A percentile compares a stretch with the other conserved stretches of the same genome.
These are phyloP conservation scores for Laburnicola sp. DNA, from an alignment of 2,329 filamentous ascomycete species.

Conservation along the genomic window DNA sequence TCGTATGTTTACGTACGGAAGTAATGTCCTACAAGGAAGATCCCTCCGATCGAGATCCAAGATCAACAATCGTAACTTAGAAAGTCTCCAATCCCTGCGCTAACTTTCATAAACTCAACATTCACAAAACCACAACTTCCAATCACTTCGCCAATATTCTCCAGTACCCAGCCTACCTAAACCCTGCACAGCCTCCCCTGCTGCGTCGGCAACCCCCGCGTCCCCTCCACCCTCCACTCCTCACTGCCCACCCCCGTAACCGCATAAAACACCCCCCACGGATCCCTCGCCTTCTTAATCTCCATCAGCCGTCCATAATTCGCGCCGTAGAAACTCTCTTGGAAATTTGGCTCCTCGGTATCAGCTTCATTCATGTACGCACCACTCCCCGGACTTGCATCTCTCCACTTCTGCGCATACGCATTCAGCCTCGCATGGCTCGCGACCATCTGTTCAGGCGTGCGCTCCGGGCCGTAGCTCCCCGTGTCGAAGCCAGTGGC, in stretches of 20 bases:
- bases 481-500: slow-evolving; percentile 30
- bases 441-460: slow-evolving; percentile 28
- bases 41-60: too few relatives aligned
- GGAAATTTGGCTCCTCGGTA: slow-evolving; percentile 46
- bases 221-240: slow-evolving; percentile 35
- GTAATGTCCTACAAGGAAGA: too few relatives aligned
- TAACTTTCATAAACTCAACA: too few relatives aligned
- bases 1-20: too few relatives aligned
- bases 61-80: too few relatives aligned
- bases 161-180: too few relatives aligned
- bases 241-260: slow-evolving; percentile 38
- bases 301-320: slow-evolving; percentile 32
- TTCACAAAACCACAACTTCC: too few relatives aligned
- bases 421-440: slow-evolving; percentile 19
- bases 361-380: slow-evolving; percentile 48
- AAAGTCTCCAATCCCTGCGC: too few relatives aligned
- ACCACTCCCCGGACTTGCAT: slow-evolving; percentile 31
- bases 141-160: too few relatives aligned
- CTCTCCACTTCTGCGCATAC: slow-evolving; percentile 30
- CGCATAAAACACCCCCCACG: slow-evolving; percentile 39
- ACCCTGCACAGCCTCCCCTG: slow-evolving; percentile 32
- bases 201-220: slow-evolving; percentile 36
- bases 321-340: slow-evolving; percentile 47
- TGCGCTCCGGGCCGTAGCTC: slow-evolving; percentile 22
- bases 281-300: slow-evolving; percentile 38